Base-by-base conservation (phyloP, 148 eudicot genomes). In the Tetragonia tetragonoides region DNA sequence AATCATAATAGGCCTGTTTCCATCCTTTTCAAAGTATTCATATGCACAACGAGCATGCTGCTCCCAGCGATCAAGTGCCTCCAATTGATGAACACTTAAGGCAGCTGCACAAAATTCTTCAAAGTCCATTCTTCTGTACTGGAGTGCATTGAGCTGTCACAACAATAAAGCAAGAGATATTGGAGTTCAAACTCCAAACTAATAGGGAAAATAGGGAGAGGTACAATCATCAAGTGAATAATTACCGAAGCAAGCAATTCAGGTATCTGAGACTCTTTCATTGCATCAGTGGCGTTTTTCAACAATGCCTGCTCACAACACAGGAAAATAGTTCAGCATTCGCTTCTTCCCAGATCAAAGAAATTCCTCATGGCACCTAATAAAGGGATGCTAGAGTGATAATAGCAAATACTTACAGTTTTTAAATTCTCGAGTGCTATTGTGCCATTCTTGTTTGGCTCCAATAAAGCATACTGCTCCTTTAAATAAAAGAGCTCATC, bases 31-130 rank as follows among this genome's bases (percentile, higher is more conserved):
- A 57, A 89, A 89, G 51, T 83, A 77, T 61, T 87, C 90, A 73
- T 87, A 89, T 59, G 90, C 90, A 83, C 78, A 80, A 63, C 84
- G 88, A 73, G 89, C 84, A 75, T 83, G 90, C 76, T 86, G 85
- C 64, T 89, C 93, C 93, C 90, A 88, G 62, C 74, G 81, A 38
- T 85, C 89, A 39, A 86, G 80, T 61, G 86, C 86, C 80, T 89
- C 93, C 42, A 86, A 63, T 75, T 86, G 93, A 89, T 83, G 78
- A n/a, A 88, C 87, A 72, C 86, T 89, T 42, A 80, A 62, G 34
- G 91, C 88, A 67, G 89, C 93, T 21, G 87, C 85, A 75, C 89
- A 86, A 72, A 89, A 88, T 65, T 88, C 91, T 72, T 88, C 90
- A 80, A 88, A 88, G 81, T 83, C 81, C 88, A 89, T 83, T 64